Base-by-base conservation (phyloP, 495 filamentous ascomycete genomes). In the Neurospora tetraspora region DNA sequence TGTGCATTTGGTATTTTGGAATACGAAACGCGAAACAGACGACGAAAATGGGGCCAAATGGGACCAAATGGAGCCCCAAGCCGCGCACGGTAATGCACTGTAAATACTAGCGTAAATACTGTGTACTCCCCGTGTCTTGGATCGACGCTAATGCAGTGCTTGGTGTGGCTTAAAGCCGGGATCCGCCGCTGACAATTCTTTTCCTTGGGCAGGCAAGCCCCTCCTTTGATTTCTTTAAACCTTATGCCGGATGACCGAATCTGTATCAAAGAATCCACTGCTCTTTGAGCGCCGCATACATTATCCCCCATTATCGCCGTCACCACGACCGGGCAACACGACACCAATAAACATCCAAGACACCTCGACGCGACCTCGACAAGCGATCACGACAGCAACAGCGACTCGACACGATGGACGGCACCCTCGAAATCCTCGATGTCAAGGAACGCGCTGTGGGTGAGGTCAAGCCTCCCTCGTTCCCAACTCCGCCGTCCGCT, bases 401-500 rank as follows among this genome's bases (percentile, higher is more conserved):
- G 11, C 53, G 12, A 59, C 47, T 47, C 45, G 20, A 27, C 74
- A 79, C 42, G 39, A 86, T 86, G 84, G 80, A 85, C 61, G 75
- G 76, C 4, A 77, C 79, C 1, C 61, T 81, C 38, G 87, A 94
- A 59, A 85, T 99, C 61, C 84, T 86, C 34, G 94, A 98, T 73
- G 90, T 99, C 81, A 82, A 88, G 74, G 96, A 98, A 82, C 89
- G 92, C 43, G 81, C 89, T 14, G 78, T 86, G 38, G 77, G 83
- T 34, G 81, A 84, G 16, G 79, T 87, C 2, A 87, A 86, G 61
- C 80, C 88, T n/a, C 92, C 93, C 7, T 84, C 85, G 68, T 89
- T 91, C 12, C 91, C 91, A 5, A 87, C 84, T 70, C 80, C 87
- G 20, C 79, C 86, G 10, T 87, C 88, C 45, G 80, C 77, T 27